Conservation (phyloP, 306 rosid species). For the Trifolium pratense region DNA sequence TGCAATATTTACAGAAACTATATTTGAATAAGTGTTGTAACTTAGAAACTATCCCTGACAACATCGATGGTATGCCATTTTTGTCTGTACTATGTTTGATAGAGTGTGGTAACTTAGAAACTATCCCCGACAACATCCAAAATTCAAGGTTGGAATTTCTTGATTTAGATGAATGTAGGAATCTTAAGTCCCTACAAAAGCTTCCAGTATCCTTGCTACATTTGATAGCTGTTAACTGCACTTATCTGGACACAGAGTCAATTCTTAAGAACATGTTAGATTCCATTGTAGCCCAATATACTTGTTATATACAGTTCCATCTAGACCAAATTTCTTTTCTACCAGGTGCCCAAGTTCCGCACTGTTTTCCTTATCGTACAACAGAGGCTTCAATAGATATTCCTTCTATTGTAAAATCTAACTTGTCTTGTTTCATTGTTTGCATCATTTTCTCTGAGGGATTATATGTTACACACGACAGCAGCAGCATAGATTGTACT, state of each 20-base stretch:
- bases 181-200: neutral
- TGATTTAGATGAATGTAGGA: neutral
- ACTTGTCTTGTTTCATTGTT: neutral
- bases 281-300: too few species aligned
- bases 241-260: neutral
- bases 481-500: too few species aligned
- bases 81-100: too few species aligned
- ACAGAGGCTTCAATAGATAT: neutral
- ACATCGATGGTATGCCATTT: too few species aligned
- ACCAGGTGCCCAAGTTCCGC: neutral
- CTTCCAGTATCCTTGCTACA: neutral
- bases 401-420: neutral
- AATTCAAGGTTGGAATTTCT: neutral
- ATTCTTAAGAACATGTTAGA: too few species aligned
- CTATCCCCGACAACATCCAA: conserved; percentile 25
- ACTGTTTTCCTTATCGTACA: neutral
- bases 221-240: neutral
- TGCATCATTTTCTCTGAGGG: neutral
- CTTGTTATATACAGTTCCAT: too few species aligned
- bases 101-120: too few species aligned
- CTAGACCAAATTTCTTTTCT: too few species aligned
- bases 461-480: too few species aligned
- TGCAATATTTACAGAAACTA: neutral
- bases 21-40: neutral
- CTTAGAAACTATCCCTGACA: conserved; percentile 22